These are phyloP conservation scores for Helotiales sp. DNA, from an alignment of 2,329 filamentous ascomycete genomes.

Conservation along the genomic window DNA sequence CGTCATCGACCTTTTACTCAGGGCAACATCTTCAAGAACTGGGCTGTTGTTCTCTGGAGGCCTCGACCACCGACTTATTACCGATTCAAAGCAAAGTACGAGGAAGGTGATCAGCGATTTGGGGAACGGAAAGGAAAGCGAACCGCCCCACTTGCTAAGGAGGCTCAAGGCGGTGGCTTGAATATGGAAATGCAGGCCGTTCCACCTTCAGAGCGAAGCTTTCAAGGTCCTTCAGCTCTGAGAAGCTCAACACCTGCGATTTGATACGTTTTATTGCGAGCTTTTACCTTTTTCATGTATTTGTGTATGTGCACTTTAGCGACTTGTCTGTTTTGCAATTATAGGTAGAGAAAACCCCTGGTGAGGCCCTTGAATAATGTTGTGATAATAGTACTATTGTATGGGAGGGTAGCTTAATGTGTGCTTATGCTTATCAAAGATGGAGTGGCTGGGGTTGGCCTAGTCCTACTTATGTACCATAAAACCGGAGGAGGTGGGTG, in stretches of 20 bases:
- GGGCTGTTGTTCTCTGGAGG: slow-evolving; percentile 76
- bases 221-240: slow-evolving; percentile 50
- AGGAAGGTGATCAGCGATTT: slow-evolving; percentile 82
- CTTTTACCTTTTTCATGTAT: background rate
- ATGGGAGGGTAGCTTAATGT: background rate
- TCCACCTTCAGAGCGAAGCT: slow-evolving; percentile 40
- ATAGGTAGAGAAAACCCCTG: background rate
- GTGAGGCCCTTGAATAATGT: background rate
- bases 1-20: slow-evolving; percentile 89
- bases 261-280: background rate
- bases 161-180: slow-evolving; percentile 55
- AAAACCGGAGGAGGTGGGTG: background rate
- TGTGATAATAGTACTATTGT: background rate
- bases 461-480: slow-evolving; percentile 13
- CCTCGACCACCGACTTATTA: slow-evolving; percentile 88
- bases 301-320: slow-evolving; percentile 1
- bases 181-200: slow-evolving; percentile 70
- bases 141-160: slow-evolving; percentile 47
- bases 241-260: slow-evolving; percentile 6
- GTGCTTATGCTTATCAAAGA: background rate
- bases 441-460: background rate
- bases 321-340: background rate
- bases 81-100: slow-evolving; percentile 76
- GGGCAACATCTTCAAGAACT: slow-evolving; percentile 73
- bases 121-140: slow-evolving; percentile 56